Base-by-base conservation (phyloP, 228 moss, liverwort and hornwort genomes). In the Sphagnum fallax region DNA sequence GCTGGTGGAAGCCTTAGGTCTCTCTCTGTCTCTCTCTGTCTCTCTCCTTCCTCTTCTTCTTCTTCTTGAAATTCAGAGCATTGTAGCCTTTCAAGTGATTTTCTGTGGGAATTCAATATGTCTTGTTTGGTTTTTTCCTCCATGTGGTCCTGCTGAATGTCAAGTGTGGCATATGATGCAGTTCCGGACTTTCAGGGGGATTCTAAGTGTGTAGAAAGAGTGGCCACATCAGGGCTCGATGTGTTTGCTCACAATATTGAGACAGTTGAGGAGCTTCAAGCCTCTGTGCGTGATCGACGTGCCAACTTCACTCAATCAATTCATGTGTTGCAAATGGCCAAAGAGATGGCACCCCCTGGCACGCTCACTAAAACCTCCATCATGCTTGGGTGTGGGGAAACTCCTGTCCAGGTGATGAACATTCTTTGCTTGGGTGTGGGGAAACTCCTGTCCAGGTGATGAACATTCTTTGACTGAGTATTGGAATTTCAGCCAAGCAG, bases 161-260 rank as follows among this genome's bases (percentile, higher is more conserved):
- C 32, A 32, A 32, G 32, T 32, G 32, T 32, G 32, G 2, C 32
- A 32, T 32, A 32, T 32, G 32, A 32, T 84, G 74, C 90, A 98
- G 98, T 98, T 70, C 98, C 98, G 52, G 98, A 98, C 79, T 98
- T 98, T 69, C 90, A 90, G 65, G 98, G 94, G 47, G 94, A 98
- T 55, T 9, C 77, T n/a, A 86, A 86, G 58, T 98, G 98, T 80
- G 98, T 98, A 50, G 89, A 94, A 57, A 90, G 90, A 65, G 98
- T 98, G 71, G 94, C 94, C 73, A 89, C 74, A 13, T 98, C 94
- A 14, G 98, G 98, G 67, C 80, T 98, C 58, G 98, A 98, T 74
- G 98, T 98, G 15, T 94, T 94, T 65, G 98, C 98, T 16, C 98
- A 94, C 86, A 98, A 98, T 51, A 94, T 98, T 66, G 98, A 98